Evolutionary conservation across 345 rosid genomes (phyloP).

Genomic region (Streptanthus diversifolius): DNA sequence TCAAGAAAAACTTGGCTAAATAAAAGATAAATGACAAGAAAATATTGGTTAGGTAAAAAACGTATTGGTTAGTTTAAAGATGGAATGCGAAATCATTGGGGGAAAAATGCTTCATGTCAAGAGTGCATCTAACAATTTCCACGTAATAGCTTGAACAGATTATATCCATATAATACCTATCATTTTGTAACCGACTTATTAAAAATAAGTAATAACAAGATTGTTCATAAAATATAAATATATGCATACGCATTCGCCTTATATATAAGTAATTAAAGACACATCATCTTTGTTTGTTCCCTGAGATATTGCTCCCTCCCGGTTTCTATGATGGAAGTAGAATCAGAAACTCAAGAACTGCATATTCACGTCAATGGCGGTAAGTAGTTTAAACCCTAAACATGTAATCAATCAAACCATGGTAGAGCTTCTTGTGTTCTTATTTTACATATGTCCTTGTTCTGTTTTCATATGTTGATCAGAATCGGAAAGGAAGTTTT

Average conservation of each 20-base stretch:
- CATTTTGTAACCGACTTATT: not conserved
- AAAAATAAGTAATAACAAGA: not conserved
- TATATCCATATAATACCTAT: not conserved
- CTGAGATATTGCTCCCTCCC: constrained; percentile 15
- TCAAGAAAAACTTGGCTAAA: not conserved
- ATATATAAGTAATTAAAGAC: constrained; percentile 6
- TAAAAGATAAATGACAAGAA: not conserved
- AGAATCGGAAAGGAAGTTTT: constrained; percentile 4
- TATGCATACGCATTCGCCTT: constrained; percentile 6
- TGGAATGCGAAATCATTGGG: constrained; percentile 6
- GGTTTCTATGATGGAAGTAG: constrained; percentile 19
- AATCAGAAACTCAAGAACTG: constrained; percentile 37
- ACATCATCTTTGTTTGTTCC: constrained; percentile 30
- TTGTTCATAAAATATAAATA: not conserved
- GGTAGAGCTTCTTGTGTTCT: not conserved
- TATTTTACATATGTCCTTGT: constrained; percentile 7
- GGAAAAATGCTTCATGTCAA: constrained; percentile 23
- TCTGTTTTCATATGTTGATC: constrained; percentile 6
- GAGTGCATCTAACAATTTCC: constrained; percentile 21
- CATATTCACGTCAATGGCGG: constrained; percentile 25
- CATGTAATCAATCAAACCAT: not conserved
- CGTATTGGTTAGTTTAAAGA: constrained; percentile 9
- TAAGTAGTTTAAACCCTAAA: not conserved
- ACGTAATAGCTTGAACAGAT: not conserved
- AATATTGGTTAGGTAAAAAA: not conserved